Evolutionary conservation across 2,329 filamentous ascomycete species (phyloP), one percentile per base, ranked within the genome.

Genomic region (Microascus cirrosus): DNA sequence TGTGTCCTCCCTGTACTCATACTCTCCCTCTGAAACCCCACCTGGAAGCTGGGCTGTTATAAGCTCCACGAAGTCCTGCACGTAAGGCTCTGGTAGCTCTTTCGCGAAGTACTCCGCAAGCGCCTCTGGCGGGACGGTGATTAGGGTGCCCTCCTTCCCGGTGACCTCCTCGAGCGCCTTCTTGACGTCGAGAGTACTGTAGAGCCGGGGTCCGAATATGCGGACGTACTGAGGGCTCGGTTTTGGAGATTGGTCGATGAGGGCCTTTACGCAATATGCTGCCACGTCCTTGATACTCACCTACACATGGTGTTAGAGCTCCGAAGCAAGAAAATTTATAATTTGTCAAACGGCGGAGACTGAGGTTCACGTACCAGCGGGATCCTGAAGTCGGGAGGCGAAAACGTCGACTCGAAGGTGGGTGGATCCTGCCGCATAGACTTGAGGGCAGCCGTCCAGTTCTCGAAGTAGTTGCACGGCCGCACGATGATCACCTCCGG

Each of bases 281-380:
- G 63, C 65, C 12, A 71, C 59, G 15, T 71, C 69, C 24, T 60
- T 60, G 18, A 70, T 61, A 32, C 67, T 65, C 1, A 70, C 63
- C 69, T 71, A 13, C 0, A 18, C 18, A 53, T 4, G 12, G 54
- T 45, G 28, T 42, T 35, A 54, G 25, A 1, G 24, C 15, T 13
- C 20, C 36, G 11, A 22, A 13, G 18, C 7, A 3, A 12, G 18
- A 12, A 3, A 8, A 39, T 10, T 45, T n/a, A 15, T 32, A 22
- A 39, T 12, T 12, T 10, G 15, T 8, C 11, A 8, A 7, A 12
- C 20, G n/a, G 8, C 28, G 4, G n/a, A 15, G 18, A 18, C 52
- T 15, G 54, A 11, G 20, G 35, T 13, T 20, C 13, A 51, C 55
- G n/a, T 63, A 70, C 69, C 65, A 71, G 64, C 3, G 69, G 69